Evolutionary conservation across 2,329 filamentous ascomycete genomes (phyloP), one percentile per base, ranked within the genome.

Genomic region (Podosphaera fusca): DNA sequence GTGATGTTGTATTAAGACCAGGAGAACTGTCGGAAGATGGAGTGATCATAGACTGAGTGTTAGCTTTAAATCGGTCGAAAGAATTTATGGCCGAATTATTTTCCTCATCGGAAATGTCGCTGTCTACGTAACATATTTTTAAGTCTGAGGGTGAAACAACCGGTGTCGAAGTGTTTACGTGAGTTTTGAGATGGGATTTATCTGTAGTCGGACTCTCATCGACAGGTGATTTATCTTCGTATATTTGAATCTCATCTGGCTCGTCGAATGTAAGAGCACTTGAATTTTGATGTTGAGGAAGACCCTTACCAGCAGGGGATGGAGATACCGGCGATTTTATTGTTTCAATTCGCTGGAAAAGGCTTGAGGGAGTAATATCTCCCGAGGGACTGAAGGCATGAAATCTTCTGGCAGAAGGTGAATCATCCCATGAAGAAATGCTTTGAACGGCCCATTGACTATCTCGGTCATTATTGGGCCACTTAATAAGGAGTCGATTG

Each of bases 81-180:
- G 89, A 95, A 69, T 92, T 86, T 21, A 95, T 75, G 57, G 95
- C 81, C 2, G 89, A 89, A 63, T 96, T 92, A 61, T 95, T 95
- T 70, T 96, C 90, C 72, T 95, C 89, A 63, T 90, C 84, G 0
- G 85, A 82, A 61, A 94, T 81, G 63, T 90, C 84, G 0, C 85
- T 82, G 60, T 94, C 81, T 55, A 80, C 78, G 65, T 77, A 81
- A 6, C 74, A 21, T 3, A 29, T 75, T 53, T 63, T 63, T 58
- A 63, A 65, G 14, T 60, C 60, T 42, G 45, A 52, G 36, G 60
- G 55, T 12, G 58, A 58, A 31, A 58, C 57, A 46, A 65, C 63
- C 10, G 63, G 64, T 21, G 64, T 61, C n/a, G 64, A 61, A 30
- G 64, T 64, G 29, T 64, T 63, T 9, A 61, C 57, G 2, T 36